A percentile compares a stretch with the other conserved stretches of the same genome.
Conservation (phyloP, 2,329 filamentous ascomycete species). For the Triangularia setosa region DNA sequence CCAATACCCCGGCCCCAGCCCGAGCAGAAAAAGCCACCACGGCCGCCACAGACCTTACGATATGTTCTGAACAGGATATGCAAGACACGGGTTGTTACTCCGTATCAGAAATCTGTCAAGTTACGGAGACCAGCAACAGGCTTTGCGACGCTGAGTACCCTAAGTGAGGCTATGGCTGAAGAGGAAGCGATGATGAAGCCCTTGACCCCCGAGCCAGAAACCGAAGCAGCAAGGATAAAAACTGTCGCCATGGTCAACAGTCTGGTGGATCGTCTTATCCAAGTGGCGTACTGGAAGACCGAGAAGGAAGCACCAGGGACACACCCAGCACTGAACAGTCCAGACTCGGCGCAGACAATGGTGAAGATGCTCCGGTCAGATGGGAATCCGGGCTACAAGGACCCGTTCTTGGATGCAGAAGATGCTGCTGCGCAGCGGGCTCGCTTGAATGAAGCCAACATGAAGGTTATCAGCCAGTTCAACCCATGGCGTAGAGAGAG, state of each 20-base stretch:
- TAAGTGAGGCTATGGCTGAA: slow-evolving; percentile 11
- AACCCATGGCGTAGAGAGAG: slow-evolving; percentile 21
- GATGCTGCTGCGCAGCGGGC: slow-evolving; percentile 22
- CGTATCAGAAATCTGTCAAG: not conserved
- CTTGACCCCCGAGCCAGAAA: slow-evolving; percentile 21
- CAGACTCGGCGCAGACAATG: slow-evolving; percentile 32
- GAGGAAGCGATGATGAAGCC: slow-evolving; percentile 14
- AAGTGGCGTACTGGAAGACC: slow-evolving; percentile 27
- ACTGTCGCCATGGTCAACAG: slow-evolving; percentile 24
- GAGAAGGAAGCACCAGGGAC: slow-evolving; percentile 21
- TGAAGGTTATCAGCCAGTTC: slow-evolving; percentile 29
- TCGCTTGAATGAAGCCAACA: slow-evolving; percentile 25
- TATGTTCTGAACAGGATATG: slow-evolving; percentile 2
- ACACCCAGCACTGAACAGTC: slow-evolving; percentile 21
- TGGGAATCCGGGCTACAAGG: slow-evolving; percentile 32
- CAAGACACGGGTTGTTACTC: not conserved
- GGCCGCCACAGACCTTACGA: not conserved
- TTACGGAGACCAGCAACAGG: not conserved
- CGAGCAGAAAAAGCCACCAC: not conserved
- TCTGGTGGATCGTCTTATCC: slow-evolving; percentile 32
- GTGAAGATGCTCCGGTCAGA: slow-evolving; percentile 33
- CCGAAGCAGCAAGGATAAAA: slow-evolving; percentile 22
- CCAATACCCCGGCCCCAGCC: not conserved
- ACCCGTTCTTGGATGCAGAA: slow-evolving; percentile 22
- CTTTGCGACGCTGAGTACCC: slow-evolving; percentile 8